Evolutionary conservation across 2,329 filamentous ascomycete genomes (phyloP).

Genomic region (Colletotrichum simmondsii): DNA sequence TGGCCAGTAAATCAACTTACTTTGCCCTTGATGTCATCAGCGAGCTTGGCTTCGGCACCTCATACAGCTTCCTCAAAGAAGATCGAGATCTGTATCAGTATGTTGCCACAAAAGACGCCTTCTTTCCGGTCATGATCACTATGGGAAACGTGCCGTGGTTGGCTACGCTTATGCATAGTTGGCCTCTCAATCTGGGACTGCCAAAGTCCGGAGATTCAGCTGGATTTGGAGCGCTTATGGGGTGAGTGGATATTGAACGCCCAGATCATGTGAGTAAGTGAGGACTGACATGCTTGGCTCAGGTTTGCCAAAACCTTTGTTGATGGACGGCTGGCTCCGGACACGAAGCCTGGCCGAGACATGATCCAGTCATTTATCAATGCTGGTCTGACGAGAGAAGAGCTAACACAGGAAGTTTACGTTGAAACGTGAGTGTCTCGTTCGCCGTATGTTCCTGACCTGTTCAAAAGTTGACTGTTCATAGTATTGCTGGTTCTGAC

Average conservation of each 20-base stretch:
- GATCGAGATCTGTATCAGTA: constrained; percentile 40
- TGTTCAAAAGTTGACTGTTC: background rate
- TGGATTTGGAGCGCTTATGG: constrained; percentile 46
- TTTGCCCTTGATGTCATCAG: constrained; percentile 42
- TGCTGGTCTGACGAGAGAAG: constrained; percentile 39
- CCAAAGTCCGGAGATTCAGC: constrained; percentile 42
- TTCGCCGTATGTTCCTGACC: too few relatives aligned
- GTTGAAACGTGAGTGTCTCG: constrained; percentile 29
- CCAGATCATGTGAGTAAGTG: too few relatives aligned
- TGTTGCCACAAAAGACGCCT: constrained; percentile 30
- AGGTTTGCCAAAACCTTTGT: constrained; percentile 44
- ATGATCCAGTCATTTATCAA: constrained; percentile 46
- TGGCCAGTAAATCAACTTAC: constrained; percentile 30
- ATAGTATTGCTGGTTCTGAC: constrained; percentile 47
- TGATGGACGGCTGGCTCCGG: constrained; percentile 39
- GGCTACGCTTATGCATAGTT: constrained; percentile 37
- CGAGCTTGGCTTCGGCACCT: constrained; percentile 39
- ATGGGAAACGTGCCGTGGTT: constrained; percentile 40
- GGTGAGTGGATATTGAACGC: constrained; percentile 25
- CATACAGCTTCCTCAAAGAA: constrained; percentile 41
- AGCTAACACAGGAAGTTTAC: constrained; percentile 42
- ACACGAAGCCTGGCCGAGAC: constrained; percentile 41
- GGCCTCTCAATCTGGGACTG: constrained; percentile 35
- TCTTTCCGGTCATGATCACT: constrained; percentile 35
- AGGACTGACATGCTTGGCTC: background rate